phyloP scores from a whole-genome alignment of 306 rosid species.

The Boehmeria nivea region DNA sequence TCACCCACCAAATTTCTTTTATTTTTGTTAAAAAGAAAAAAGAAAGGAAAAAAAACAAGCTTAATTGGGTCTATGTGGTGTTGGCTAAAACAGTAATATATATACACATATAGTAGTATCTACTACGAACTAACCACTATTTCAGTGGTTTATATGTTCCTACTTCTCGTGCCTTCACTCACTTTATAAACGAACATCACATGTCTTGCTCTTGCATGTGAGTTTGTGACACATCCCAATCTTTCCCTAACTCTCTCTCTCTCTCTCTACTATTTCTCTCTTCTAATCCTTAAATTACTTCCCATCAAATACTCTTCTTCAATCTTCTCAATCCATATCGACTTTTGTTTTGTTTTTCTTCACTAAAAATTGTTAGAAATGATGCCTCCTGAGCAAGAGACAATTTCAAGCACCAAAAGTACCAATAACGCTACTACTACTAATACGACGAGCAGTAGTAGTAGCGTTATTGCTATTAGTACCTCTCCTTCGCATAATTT shows the following conservation, averaged over 20 bases:
- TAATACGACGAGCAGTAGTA: neutral
- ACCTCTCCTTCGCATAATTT: conserved; percentile 18
- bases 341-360: neutral
- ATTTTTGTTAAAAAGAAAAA: neutral
- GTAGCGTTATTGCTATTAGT: neutral
- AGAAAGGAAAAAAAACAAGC: neutral
- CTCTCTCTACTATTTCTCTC: neutral
- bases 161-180: conserved; percentile 23
- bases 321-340: neutral
- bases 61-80: too few relatives aligned
- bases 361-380: conserved; percentile 16
- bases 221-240: conserved; percentile 6
- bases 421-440: conserved; percentile 18
- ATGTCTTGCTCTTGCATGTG: conserved; percentile 31
- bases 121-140: neutral
- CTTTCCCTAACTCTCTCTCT: neutral
- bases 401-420: conserved; percentile 10
- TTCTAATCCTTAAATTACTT: neutral
- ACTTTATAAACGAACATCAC: conserved; percentile 23
- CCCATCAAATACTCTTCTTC: conserved; percentile 3
- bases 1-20: too few relatives aligned
- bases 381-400: conserved; percentile 88
- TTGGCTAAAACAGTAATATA: too few relatives aligned
- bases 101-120: neutral
- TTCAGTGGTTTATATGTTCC: conserved; percentile 4